phyloP scores from a whole-genome alignment of 148 eudicot genomes.

The Dysphania ambrosioides region DNA sequence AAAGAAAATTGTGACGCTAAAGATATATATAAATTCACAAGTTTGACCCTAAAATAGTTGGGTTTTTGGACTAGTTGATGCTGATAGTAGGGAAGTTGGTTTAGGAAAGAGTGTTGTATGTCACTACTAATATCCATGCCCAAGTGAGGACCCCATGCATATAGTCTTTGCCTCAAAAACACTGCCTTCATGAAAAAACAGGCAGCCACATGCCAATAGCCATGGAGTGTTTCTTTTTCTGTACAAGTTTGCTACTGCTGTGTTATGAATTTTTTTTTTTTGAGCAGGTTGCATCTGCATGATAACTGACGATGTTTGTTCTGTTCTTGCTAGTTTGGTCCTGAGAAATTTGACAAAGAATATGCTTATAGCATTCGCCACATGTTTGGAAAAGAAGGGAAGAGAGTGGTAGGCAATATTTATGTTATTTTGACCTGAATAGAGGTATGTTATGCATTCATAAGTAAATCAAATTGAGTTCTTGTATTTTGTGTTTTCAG shows the following conservation, averaged over 20 bases:
- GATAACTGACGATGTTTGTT: constrained; percentile 3
- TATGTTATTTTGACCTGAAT: not conserved
- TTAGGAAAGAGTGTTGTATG: not conserved
- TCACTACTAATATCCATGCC: not conserved
- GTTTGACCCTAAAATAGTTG: not conserved
- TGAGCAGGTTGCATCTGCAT: not conserved
- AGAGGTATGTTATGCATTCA: not conserved
- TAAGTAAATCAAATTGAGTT: not conserved
- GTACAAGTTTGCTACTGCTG: not conserved
- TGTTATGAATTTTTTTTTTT: not conserved
- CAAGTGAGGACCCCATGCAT: not conserved
- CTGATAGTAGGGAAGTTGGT: not conserved
- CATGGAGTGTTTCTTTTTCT: not conserved
- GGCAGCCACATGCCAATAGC: not conserved
- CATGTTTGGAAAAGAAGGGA: constrained; percentile 97
- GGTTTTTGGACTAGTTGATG: not conserved
- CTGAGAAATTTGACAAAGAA: constrained; percentile 96
- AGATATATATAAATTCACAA: not conserved
- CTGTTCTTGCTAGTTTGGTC: constrained; percentile 61
- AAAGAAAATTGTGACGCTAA: too few species aligned
- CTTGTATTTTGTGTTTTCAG: constrained; percentile 34
- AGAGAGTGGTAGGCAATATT: constrained; percentile 61
- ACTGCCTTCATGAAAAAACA: not conserved
- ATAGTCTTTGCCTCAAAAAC: not conserved
- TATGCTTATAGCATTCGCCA: constrained; percentile 92